phyloP scores from a whole-genome alignment of 169 alveolate genomes.

The Perkinsus chesapeaki region DNA sequence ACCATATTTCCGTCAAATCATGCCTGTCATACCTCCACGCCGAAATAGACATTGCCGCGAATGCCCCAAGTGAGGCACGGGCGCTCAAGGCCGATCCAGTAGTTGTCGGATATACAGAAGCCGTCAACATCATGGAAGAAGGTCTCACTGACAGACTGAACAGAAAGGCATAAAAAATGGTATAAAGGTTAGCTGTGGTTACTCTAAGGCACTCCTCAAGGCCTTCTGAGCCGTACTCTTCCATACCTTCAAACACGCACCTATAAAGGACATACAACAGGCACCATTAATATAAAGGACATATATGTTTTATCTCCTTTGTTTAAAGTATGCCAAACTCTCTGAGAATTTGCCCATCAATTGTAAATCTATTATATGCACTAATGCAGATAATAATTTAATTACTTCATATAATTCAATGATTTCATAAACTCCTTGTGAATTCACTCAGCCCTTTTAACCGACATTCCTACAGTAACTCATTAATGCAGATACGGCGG shows the following conservation, averaged over 20 bases:
- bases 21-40: neutral
- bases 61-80: slow-evolving; percentile 1
- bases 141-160: neutral
- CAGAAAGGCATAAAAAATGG: neutral
- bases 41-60: neutral
- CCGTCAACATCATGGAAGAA: neutral
- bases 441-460: neutral
- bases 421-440: no score
- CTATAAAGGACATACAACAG: no score
- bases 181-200: neutral
- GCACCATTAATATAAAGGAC: no score
- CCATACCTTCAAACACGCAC: neutral
- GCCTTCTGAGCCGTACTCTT: neutral
- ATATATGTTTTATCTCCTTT: no score
- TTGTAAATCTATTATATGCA: no score
- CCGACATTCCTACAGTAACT: neutral
- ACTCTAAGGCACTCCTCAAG: neutral
- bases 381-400: no score
- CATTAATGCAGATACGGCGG: neutral
- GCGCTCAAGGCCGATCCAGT: neutral
- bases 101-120: neutral
- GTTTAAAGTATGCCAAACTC: no score
- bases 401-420: no score
- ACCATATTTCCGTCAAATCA: neutral
- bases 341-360: no score